Conservation (phyloP, 1,139 yeast genomes). For the Magnusiomyces suaveolens region DNA sequence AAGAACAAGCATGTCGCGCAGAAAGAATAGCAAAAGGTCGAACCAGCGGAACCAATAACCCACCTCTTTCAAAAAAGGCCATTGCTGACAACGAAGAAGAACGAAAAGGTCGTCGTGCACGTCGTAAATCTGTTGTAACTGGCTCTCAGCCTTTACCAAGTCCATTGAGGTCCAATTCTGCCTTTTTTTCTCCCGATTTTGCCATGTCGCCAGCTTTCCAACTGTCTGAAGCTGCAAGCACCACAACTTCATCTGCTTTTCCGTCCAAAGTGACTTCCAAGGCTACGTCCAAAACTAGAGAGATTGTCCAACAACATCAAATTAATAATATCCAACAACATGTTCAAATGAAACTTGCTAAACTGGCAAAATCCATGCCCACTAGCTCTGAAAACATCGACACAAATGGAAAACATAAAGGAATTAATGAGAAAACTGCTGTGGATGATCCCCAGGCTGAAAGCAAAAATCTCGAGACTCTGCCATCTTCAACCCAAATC, state of each 20-base stretch:
- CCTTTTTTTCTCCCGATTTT: conserved; percentile 20
- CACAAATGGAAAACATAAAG: no score
- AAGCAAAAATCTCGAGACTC: no score
- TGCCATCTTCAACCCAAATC: no score
- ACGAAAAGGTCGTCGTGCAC: conserved; percentile 36
- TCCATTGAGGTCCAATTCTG: conserved; percentile 38
- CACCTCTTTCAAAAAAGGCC: conserved; percentile 11
- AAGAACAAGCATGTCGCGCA: conserved; percentile 18
- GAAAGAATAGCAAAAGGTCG: conserved; percentile 16
- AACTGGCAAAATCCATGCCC: not conserved
- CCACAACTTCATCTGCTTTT: conserved; percentile 4
- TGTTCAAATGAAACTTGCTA: conserved; percentile 1
- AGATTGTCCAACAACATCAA: conserved; percentile 1
- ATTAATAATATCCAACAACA: not conserved
- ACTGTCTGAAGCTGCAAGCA: conserved; percentile 11
- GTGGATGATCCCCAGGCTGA: no score
- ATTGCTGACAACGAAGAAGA: not conserved
- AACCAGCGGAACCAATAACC: conserved; percentile 7
- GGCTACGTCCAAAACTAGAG: not conserved
- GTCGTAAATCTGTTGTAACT: conserved; percentile 69
- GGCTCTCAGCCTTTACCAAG: conserved; percentile 87
- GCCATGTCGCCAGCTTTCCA: conserved; percentile 18
- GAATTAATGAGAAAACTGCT: no score
- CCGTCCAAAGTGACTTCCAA: conserved; percentile 5
- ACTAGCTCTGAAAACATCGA: not conserved